phyloP scores from a whole-genome alignment of 2,329 filamentous ascomycete genomes.

The Cytospora paraplurivora region DNA sequence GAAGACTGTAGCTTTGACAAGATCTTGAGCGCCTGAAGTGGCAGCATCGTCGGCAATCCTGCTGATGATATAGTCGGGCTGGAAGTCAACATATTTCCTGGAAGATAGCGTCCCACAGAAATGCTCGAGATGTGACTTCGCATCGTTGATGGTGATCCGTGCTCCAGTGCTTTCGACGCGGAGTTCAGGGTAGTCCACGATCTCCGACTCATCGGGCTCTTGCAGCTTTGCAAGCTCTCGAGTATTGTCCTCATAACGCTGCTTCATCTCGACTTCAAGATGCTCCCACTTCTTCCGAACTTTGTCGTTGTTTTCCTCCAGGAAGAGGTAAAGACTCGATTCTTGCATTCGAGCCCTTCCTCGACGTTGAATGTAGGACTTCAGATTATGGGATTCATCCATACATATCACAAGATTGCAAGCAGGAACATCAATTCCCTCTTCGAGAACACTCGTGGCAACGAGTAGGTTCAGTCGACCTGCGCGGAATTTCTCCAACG shows the following conservation, averaged over 20 bases:
- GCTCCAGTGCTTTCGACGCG: conserved; percentile 55
- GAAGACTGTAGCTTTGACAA: conserved; percentile 61
- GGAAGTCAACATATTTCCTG: conserved; percentile 61
- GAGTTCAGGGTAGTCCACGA: conserved; percentile 37
- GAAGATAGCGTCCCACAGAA: conserved; percentile 69
- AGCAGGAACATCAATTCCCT: conserved; percentile 67
- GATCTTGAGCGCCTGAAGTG: conserved; percentile 25
- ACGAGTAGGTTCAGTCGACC: conserved; percentile 60
- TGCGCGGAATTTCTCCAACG: conserved; percentile 53
- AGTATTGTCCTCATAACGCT: conserved; percentile 66
- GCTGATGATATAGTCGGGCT: conserved; percentile 67
- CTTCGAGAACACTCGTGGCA: conserved; percentile 66
- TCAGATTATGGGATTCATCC: conserved; percentile 51
- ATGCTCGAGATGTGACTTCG: conserved; percentile 75
- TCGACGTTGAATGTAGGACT: conserved; percentile 61
- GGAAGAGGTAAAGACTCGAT: conserved; percentile 54
- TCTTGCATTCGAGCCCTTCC: conserved; percentile 54
- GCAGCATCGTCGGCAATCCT: conserved; percentile 37
- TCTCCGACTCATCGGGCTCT: conserved; percentile 49
- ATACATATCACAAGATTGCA: conserved; percentile 65
- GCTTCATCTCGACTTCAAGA: conserved; percentile 74
- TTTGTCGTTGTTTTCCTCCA: conserved; percentile 37
- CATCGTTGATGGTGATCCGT: conserved; percentile 70
- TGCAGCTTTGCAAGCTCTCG: conserved; percentile 51
- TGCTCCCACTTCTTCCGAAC: conserved; percentile 57